Evolutionary conservation across 345 rosid genomes (phyloP).

Genomic region (Lepidium didymum): DNA sequence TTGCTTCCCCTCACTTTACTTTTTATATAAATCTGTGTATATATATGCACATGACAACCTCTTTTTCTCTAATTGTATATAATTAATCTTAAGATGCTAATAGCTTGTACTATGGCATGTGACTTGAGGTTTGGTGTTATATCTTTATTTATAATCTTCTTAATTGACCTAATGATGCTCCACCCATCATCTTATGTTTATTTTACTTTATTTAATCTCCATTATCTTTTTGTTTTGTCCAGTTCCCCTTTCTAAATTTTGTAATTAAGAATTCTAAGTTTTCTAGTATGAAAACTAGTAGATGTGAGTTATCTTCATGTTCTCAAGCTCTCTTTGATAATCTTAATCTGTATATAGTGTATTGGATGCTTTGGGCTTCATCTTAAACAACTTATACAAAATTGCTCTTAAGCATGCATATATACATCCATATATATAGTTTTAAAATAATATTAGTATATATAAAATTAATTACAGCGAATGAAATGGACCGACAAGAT

Average conservation of each 20-base stretch:
- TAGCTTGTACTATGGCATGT: slow-evolving; percentile 17
- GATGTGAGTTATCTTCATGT: not conserved
- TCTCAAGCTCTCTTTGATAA: not conserved
- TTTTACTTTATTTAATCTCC: not conserved
- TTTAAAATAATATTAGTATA: not conserved
- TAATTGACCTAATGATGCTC: slow-evolving; percentile 26
- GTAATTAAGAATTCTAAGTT: not conserved
- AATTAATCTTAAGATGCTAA: slow-evolving; percentile 11
- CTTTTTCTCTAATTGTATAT: slow-evolving; percentile 1
- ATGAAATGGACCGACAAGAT: slow-evolving; percentile 24
- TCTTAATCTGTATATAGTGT: not conserved
- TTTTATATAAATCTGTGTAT: not conserved
- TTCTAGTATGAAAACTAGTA: not conserved
- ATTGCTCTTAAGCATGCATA: not conserved
- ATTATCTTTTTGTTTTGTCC: slow-evolving; percentile 12
- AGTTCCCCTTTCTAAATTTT: not conserved
- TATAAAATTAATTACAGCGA: slow-evolving; percentile 2
- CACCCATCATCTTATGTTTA: slow-evolving; percentile 27
- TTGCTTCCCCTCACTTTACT: slow-evolving; percentile 16
- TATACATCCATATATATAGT: not conserved
- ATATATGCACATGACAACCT: slow-evolving; percentile 16
- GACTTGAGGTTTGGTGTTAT: slow-evolving; percentile 30
- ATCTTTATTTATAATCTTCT: slow-evolving; percentile 15
- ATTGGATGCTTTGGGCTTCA: not conserved
- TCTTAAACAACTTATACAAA: not conserved